A percentile compares a stretch with the other conserved stretches of the same genome.
Conservation (phyloP, 2,329 filamentous ascomycete species). For the Penicillium nordicum region DNA sequence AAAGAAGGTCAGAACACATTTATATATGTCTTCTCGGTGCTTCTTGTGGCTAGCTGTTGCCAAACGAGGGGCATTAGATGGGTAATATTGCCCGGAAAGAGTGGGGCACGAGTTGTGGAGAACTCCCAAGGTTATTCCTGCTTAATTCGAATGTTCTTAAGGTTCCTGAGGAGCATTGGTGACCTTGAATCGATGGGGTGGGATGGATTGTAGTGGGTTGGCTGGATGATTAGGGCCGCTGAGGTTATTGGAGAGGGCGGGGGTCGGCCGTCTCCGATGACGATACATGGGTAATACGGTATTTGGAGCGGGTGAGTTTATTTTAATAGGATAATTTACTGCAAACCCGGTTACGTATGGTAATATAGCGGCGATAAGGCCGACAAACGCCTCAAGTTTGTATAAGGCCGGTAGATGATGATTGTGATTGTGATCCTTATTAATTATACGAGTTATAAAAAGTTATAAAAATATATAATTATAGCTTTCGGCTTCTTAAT, state of each 20-base stretch:
- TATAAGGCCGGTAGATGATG: background rate
- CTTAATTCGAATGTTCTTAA: conserved; percentile 5
- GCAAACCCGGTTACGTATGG: background rate
- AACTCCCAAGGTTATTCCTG: conserved; percentile 7
- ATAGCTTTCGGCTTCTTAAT: too few species aligned
- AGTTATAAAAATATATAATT: too few species aligned
- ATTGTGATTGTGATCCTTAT: background rate
- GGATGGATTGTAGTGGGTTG: background rate
- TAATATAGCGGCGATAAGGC: conserved; percentile 10
- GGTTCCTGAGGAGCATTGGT: background rate
- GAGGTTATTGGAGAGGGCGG: conserved; percentile 5
- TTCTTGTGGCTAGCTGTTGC: background rate
- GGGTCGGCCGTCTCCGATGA: conserved; percentile 28
- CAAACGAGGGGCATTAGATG: background rate
- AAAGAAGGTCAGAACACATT: background rate
- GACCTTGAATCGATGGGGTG: background rate
- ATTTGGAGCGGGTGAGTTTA: background rate
- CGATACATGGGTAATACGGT: background rate
- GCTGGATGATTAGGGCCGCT: background rate
- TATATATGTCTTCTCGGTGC: background rate
- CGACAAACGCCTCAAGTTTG: too few species aligned
- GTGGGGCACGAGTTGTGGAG: background rate
- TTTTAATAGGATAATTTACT: background rate
- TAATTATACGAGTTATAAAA: too few species aligned
- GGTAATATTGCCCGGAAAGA: background rate